Evolutionary conservation across 108 stramenopile species (phyloP).

Genomic region (Pseudonitzschia delicatissima): DNA sequence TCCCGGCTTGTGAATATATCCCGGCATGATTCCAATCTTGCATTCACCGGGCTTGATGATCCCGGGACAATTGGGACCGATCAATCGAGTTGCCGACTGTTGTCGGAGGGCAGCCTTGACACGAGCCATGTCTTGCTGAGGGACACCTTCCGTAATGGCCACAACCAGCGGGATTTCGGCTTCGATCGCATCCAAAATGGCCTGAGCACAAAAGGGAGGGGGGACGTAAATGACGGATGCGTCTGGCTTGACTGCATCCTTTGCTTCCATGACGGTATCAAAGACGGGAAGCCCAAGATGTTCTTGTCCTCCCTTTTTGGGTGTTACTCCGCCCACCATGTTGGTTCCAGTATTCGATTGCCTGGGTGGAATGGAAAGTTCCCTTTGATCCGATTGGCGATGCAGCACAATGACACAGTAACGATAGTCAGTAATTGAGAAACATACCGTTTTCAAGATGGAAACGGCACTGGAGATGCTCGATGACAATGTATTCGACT

Average conservation of each 20-base stretch:
- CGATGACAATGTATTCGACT: neutral
- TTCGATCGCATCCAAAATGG: slow-evolving; percentile 94
- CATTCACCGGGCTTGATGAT: slow-evolving; percentile 99
- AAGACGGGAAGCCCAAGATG: slow-evolving; percentile 97
- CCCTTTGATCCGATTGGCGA: slow-evolving; percentile 35
- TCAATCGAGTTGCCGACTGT: slow-evolving; percentile 87
- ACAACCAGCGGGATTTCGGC: slow-evolving; percentile 97
- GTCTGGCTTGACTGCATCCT: slow-evolving; percentile 85
- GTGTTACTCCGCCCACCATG: slow-evolving; percentile 97
- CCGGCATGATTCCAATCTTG: slow-evolving; percentile 99
- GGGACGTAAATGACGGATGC: slow-evolving; percentile 99
- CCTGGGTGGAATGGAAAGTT: slow-evolving; percentile 83
- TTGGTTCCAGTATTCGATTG: slow-evolving; percentile 99
- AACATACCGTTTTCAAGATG: neutral
- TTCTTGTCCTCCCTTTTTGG: slow-evolving; percentile 91
- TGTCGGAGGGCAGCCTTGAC: slow-evolving; percentile 86
- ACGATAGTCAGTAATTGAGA: neutral
- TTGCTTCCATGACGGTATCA: slow-evolving; percentile 89
- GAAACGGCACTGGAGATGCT: neutral
- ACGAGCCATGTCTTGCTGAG: slow-evolving; percentile 98
- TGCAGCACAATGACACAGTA: neutral
- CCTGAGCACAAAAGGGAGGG: slow-evolving; percentile 92
- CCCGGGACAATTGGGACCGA: slow-evolving; percentile 99
- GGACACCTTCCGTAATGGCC: slow-evolving; percentile 99
- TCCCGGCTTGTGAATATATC: slow-evolving; percentile 95